Percentiles rank a stretch among this genome's conserved stretches.
These are phyloP conservation scores for Taiozyma sp. DNA, from an alignment of 1,139 yeast genomes.

Conservation along the genomic window DNA sequence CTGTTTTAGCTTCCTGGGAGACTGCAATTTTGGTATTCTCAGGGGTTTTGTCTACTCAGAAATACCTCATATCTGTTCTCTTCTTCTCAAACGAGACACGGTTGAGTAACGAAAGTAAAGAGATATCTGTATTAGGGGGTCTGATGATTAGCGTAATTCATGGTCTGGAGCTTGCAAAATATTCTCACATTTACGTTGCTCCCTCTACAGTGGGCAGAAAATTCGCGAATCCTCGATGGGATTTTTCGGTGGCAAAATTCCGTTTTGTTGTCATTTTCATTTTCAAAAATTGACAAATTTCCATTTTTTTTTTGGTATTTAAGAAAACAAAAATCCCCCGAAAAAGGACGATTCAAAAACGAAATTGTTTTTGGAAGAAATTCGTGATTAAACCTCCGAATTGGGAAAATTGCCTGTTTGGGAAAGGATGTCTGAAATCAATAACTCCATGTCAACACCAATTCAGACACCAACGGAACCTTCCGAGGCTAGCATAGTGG, in stretches of 20 bases:
- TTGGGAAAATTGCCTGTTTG: neutral
- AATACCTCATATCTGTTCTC: neutral
- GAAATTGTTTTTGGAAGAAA: neutral
- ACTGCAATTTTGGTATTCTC: no score
- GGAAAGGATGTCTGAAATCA: slow-evolving; percentile 6
- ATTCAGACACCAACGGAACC: slow-evolving; percentile 9
- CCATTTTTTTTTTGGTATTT: slow-evolving; percentile 8
- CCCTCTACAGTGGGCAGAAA: neutral
- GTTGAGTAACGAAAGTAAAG: no score
- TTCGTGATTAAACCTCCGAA: neutral
- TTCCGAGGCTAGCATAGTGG: neutral
- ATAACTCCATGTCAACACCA: slow-evolving; percentile 11
- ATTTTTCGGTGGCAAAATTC: slow-evolving; percentile 2
- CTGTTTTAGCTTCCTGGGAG: no score
- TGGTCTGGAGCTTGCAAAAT: neutral
- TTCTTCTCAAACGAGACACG: neutral
- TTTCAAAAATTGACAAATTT: slow-evolving; percentile 13
- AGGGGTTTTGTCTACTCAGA: no score
- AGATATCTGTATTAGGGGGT: no score
- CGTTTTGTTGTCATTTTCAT: slow-evolving; percentile 6
- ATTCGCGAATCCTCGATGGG: neutral
- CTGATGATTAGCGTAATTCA: neutral
- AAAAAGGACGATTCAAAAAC: neutral
- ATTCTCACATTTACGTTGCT: neutral
- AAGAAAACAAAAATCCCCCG: slow-evolving; percentile 3